phyloP scores from a whole-genome alignment of 768 basidiomycete species.

The Artomyces pyxidatus region DNA sequence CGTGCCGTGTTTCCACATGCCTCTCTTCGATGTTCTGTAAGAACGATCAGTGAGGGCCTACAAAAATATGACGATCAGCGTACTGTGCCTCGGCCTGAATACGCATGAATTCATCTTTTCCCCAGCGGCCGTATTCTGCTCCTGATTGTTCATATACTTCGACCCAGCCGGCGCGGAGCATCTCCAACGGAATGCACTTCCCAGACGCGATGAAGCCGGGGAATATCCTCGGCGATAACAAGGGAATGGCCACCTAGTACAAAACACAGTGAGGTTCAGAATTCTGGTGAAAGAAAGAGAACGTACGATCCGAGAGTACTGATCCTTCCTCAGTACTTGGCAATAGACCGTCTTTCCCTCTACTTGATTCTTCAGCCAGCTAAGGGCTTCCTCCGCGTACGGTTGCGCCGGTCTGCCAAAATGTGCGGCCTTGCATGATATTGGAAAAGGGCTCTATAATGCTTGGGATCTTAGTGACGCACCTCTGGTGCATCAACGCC shows the following conservation, averaged over 20 bases:
- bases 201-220: conserved; percentile 41
- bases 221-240: conserved; percentile 43
- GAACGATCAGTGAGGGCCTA: neutral
- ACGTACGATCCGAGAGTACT: conserved; percentile 75
- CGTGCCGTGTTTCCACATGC: conserved; percentile 31
- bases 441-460: neutral
- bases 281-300: neutral
- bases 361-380: conserved; percentile 57
- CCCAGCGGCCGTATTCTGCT: conserved; percentile 69
- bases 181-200: conserved; percentile 52
- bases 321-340: conserved; percentile 69
- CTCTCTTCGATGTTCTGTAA: conserved; percentile 20
- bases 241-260: conserved; percentile 58
- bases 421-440: conserved; percentile 50
- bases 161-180: conserved; percentile 75
- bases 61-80: conserved; percentile 15
- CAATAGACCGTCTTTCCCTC: conserved; percentile 57
- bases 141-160: conserved; percentile 70
- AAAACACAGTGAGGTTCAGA: neutral
- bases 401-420: conserved; percentile 80
- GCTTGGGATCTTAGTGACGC: conserved; percentile 3
- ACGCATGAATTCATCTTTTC: conserved; percentile 53
- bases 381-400: conserved; percentile 62
- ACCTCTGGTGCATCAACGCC: conserved; percentile 95
- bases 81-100: conserved; percentile 65